Base-by-base conservation (phyloP, 2,329 filamentous ascomycete species). In the Hypoxylon sp. region DNA sequence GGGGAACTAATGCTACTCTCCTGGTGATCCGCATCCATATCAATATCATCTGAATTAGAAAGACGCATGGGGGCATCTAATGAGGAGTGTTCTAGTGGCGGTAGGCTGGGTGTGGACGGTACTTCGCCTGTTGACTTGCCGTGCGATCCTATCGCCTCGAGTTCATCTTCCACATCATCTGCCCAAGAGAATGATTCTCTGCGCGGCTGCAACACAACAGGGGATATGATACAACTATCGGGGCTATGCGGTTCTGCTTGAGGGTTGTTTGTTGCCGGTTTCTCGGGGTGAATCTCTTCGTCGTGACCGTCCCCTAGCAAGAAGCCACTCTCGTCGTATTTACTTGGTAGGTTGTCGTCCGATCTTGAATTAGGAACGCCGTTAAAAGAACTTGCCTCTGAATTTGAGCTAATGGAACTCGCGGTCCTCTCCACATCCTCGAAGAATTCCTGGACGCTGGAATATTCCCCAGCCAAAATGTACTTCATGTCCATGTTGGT, bases 301-400 rank as follows among this genome's bases (percentile, higher is more conserved):
- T 19, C 49, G 30, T 48, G 17, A 6, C n/a, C 1, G 5, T 46
- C n/a, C 2, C 25, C 17, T 2, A 57, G 25, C 10, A 63, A n/a
- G 45, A 68, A 60, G 1, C 65, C 65, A 34, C 59, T 19, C 2
- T 66, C 60, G 36, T 70, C 68, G 52, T 68, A 70, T 2, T 4
- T 11, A n/a, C 21, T 46, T 1, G 23, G 13, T 19, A 36, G 3
- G n/a, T 38, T 28, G 4, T 41, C 17, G 11, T 14, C n/a, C 0
- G 11, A 1, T 19, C 13, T n/a, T 4, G n/a, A 2, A 17, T 23
- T 5, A 11, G n/a, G 0, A n/a, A 14, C 11, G 19, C 3, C 43
- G 5, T 23, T 3, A 11, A 53, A 21, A 4, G 28, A 23, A 34
- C 21, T 14, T 1, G 25, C 6, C 1, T 23, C 14, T n/a, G n/a